Evolutionary conservation across 352 stramenopile genomes (phyloP).

Genomic region (Phytophthora tentaculata): DNA sequence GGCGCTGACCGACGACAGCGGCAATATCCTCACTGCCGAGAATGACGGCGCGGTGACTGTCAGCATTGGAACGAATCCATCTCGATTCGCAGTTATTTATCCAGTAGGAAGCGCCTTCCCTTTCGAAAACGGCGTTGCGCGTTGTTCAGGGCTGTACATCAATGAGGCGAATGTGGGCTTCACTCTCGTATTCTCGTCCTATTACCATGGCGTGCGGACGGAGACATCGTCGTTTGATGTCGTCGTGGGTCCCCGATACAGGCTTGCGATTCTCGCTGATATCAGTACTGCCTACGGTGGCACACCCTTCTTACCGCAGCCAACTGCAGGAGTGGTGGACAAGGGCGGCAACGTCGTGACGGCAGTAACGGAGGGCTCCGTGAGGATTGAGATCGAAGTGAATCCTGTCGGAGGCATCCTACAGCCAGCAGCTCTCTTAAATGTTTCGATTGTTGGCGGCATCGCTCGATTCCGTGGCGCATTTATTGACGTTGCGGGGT

Average conservation of each 20-base stretch:
- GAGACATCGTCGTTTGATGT: slow-evolving; percentile 81
- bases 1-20: slow-evolving; percentile 75
- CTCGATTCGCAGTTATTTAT: slow-evolving; percentile 56
- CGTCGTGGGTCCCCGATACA: slow-evolving; percentile 60
- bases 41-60: slow-evolving; percentile 63
- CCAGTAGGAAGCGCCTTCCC: slow-evolving; percentile 55
- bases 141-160: slow-evolving; percentile 76
- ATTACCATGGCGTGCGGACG: slow-evolving; percentile 70
- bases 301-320: slow-evolving; percentile 77
- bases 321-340: slow-evolving; percentile 79
- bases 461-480: slow-evolving; percentile 65
- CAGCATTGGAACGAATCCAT: slow-evolving; percentile 59
- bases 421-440: slow-evolving; percentile 50
- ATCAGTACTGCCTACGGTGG: slow-evolving; percentile 84
- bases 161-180: slow-evolving; percentile 67
- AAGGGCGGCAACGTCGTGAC: slow-evolving; percentile 74
- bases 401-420: slow-evolving; percentile 67
- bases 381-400: slow-evolving; percentile 71
- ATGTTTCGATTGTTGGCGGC: slow-evolving; percentile 59
- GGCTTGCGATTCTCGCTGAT: slow-evolving; percentile 69
- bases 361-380: slow-evolving; percentile 48
- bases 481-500: slow-evolving; percentile 81
- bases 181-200: slow-evolving; percentile 70
- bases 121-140: slow-evolving; percentile 80
- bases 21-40: slow-evolving; percentile 74